Base-by-base conservation (phyloP, 2,329 filamentous ascomycete species). In the Mycocentrospora acerina region DNA sequence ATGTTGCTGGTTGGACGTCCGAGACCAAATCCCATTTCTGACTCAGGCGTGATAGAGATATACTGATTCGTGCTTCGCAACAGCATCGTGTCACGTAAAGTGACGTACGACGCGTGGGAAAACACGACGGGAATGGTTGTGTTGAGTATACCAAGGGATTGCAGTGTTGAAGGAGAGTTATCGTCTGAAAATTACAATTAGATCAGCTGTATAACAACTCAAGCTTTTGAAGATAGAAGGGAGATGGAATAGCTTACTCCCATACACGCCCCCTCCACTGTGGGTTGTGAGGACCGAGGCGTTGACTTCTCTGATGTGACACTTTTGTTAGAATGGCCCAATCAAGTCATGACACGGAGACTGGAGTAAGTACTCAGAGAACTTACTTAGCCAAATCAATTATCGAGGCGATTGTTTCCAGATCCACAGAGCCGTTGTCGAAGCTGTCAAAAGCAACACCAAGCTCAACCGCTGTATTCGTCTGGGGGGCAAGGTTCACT, bases 11-110 rank as follows among this genome's bases (percentile, higher is more conserved):
- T 53, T 1, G 69, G 67, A 40, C 81, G 75, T 0, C 62, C 66
- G 48, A 79, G 76, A n/a, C 79, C 78, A 57, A 74, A 81, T 54
- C 80, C 76, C 68, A 79, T 74, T 50, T 82, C 79, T 0, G 75
- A 78, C 51, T 82, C 80, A 2, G 78, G 77, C 0, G 79, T 81
- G 41, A 77, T 77, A 35, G 76, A 77, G 28, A 82, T 60, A 59
- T 75, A 75, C 34, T 80, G 72, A 57, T 81, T 75, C 2, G 70
- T 70, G 0, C 59, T 42, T 9, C 75, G 73, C 1, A 81, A 68
- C 0, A 78, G 63, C 2, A 58, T 36, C 1, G 64, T 63, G 11
- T 73, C 71, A 0, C 45, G 40, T 1, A 66, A 53, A 0, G 71
- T 71, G 13, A 79, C 55, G 57, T 68, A 76, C 11, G 63, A 67